Conservation (phyloP, 805 yeast species). For the Barnettozyma sp. region DNA sequence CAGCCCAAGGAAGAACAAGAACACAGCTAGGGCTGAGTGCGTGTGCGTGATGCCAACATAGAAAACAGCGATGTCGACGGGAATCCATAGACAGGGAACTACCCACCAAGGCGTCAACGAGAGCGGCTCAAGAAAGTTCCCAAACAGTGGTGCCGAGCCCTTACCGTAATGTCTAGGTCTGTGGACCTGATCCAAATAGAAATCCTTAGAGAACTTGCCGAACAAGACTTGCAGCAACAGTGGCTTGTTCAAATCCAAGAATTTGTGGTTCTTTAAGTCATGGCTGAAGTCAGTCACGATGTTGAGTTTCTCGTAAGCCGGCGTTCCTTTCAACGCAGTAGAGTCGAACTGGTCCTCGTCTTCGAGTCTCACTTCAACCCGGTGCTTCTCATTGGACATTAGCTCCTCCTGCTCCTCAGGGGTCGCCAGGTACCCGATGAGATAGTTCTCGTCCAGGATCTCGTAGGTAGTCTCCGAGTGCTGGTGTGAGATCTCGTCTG, state of each 20-base stretch:
- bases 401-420: slow-evolving; percentile 68
- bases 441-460: slow-evolving; percentile 71
- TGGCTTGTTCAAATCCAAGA: slow-evolving; percentile 80
- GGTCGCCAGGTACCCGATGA: slow-evolving; percentile 81
- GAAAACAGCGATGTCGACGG: slow-evolving; percentile 61
- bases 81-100: slow-evolving; percentile 83
- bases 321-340: slow-evolving; percentile 55
- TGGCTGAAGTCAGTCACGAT: slow-evolving; percentile 70
- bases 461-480: slow-evolving; percentile 86
- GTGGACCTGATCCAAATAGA: slow-evolving; percentile 93
- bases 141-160: slow-evolving; percentile 94
- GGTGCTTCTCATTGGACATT: slow-evolving; percentile 46
- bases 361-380: slow-evolving; percentile 51
- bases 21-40: slow-evolving; percentile 37
- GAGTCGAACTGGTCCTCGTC: slow-evolving; percentile 38
- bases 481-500: slow-evolving; percentile 63
- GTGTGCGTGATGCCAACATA: slow-evolving; percentile 49
- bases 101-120: slow-evolving; percentile 93
- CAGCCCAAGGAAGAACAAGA: slow-evolving; percentile 72
- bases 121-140: slow-evolving; percentile 88
- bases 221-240: slow-evolving; percentile 72
- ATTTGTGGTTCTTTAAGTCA: slow-evolving; percentile 73
- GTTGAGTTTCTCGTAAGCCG: slow-evolving; percentile 64
- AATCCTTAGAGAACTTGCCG: slow-evolving; percentile 74
- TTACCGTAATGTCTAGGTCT: slow-evolving; percentile 97